A percentile compares a stretch with the other conserved stretches of the same genome.
These are phyloP conservation scores for Hanseniaspora lachancei DNA, from an alignment of 805 yeast species.

Conservation along the genomic window DNA sequence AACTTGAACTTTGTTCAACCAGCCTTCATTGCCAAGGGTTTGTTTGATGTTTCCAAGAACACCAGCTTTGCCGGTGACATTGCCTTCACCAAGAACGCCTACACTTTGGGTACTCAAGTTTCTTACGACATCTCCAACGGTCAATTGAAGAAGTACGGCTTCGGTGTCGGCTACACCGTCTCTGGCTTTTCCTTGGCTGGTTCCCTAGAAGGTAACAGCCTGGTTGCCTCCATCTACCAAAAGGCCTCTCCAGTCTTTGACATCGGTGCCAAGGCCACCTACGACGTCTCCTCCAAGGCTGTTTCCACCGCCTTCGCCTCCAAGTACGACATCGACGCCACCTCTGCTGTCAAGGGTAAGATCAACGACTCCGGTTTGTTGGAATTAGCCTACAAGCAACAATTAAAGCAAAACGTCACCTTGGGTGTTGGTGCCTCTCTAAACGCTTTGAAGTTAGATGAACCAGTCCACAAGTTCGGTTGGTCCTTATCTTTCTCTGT, in stretches of 20 bases:
- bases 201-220: conserved; percentile 73
- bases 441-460: conserved; percentile 88
- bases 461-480: conserved; percentile 97
- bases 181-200: conserved; percentile 61
- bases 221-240: conserved; percentile 95
- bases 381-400: conserved; percentile 87
- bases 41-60: conserved; percentile 89
- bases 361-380: conserved; percentile 92
- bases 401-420: conserved; percentile 88
- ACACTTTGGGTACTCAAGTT: conserved; percentile 92
- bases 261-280: conserved; percentile 96
- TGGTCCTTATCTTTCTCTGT: conserved; percentile 87
- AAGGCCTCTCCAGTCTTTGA: conserved; percentile 80
- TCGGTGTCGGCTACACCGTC: conserved; percentile 85
- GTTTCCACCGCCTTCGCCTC: conserved; percentile 93
- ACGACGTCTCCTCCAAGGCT: conserved; percentile 62
- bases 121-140: conserved; percentile 93
- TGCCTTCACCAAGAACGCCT: conserved; percentile 89
- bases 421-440: conserved; percentile 94
- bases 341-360: conserved; percentile 92
- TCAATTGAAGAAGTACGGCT: conserved; percentile 83
- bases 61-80: conserved; percentile 92
- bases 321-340: conserved; percentile 76
- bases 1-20: conserved; percentile 87
- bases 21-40: conserved; percentile 83